Evolutionary conservation across 1,139 yeast species (phyloP).

Genomic region (Candida tetrigidarum): DNA sequence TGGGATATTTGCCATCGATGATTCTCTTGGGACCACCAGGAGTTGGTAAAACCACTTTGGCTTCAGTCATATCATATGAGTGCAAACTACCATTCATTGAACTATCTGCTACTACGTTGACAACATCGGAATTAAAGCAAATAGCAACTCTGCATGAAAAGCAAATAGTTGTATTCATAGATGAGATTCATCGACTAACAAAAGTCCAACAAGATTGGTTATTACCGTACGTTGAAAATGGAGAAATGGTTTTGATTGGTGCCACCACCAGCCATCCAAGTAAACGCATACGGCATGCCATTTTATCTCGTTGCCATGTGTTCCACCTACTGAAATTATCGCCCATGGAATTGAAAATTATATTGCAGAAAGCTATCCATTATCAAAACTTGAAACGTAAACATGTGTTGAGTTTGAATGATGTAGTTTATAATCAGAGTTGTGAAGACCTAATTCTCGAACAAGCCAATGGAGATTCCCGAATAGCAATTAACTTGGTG

Average conservation of each 20-base stretch:
- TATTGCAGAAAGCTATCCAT: conserved; percentile 30
- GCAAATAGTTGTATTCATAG: conserved; percentile 43
- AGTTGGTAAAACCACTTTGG: conserved; percentile 51
- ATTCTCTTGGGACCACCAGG: conserved; percentile 51
- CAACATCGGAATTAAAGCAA: conserved; percentile 32
- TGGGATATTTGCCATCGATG: conserved; percentile 50
- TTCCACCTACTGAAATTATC: conserved; percentile 30
- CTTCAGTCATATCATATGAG: conserved; percentile 37
- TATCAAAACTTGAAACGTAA: conserved; percentile 33
- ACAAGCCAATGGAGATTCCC: conserved; percentile 35
- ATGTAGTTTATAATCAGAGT: conserved; percentile 19
- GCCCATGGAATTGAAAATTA: conserved; percentile 22
- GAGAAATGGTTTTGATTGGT: conserved; percentile 46
- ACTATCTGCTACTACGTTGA: conserved; percentile 44
- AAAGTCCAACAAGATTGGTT: conserved; percentile 48
- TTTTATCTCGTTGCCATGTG: conserved; percentile 45
- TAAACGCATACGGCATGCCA: conserved; percentile 38
- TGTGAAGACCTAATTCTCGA: conserved; percentile 19
- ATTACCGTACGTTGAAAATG: conserved; percentile 44
- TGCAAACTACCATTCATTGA: conserved; percentile 42
- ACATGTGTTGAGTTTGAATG: conserved; percentile 13
- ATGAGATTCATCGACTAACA: conserved; percentile 47
- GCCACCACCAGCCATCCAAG: conserved; percentile 46
- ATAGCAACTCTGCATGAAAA: conserved; percentile 26
- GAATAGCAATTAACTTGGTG: conserved; percentile 36